Base-by-base conservation (phyloP, 108 stramenopile species). In the Cyclotella baltica region DNA sequence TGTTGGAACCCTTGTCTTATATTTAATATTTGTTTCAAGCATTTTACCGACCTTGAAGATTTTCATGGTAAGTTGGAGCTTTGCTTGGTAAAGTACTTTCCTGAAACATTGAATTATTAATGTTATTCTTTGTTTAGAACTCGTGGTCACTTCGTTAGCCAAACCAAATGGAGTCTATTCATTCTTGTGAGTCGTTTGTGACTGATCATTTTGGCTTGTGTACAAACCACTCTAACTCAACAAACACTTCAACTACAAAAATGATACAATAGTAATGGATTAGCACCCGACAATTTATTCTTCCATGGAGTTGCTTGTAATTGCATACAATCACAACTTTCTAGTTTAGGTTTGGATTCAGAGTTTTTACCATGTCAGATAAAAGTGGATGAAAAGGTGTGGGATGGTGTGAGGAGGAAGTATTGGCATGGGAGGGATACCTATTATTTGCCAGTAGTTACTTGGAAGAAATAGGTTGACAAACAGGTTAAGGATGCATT, bases 261-360 rank as follows among this genome's bases (percentile, higher is more conserved):
- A 34, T 22, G 8, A 3, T 33, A 29, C 40, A 4, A 18, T 43
- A 78, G 77, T 82, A 98, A 98, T 83, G 97, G 97, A n/a, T 48
- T 98, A 18, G 93, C 93, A 29, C 97, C 97, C 0, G 95, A 96
- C 81, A 98, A 98, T 84, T 61, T 96, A 4, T 98, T 98, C 81
- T 98, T 98, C 73, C 97, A 98, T 58, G 95, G 96, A 47, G 96
- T 98, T 31, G 94, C 94, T 3, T 92, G 92, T 46, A 85, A 93
- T 51, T 92, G 92, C 43, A 88, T 93, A 48, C 91, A 96, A 70
- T 55, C 89, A 5, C 92, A 96, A 69, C 80, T 98, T 10, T 83
- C 70, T 16, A 79, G 86, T 30, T 55, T 98, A 4, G 95, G 90
- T 1, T 74, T 98, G 22, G 90, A 92, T 46, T 69, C 86, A 15